Base-by-base conservation (phyloP, 768 basidiomycete species). In the Suillus fuscotomentosus region DNA sequence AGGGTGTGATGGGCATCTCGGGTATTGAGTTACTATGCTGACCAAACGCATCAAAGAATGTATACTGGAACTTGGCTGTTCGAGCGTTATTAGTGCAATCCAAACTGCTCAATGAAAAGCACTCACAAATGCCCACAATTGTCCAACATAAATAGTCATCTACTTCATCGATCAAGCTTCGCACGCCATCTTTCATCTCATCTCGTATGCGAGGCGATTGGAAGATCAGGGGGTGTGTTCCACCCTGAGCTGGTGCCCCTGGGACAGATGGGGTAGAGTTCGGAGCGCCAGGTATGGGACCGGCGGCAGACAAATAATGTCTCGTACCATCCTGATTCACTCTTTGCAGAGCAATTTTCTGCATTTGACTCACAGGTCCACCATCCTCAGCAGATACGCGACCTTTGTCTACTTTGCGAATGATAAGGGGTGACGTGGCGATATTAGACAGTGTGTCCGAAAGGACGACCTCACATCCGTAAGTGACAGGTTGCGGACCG, bases 141-240 rank as follows among this genome's bases (percentile, higher is more conserved):
- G 94, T 94, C 95, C 95, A 97, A 71, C 92, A 94, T 63, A 96
- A 79, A 80, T 94, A 96, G 73, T 97, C 95, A 73, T 97, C 95
- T 7, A 97, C 92, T 76, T 94, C 92, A 70, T 97, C 95, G 27
- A 87, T 89, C 62, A 93, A 86, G 39, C 87, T 78, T 61, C 85
- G 86, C 56, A 86, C 82, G 17, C 91, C 92, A 67, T 93, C 91
- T 73, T 90, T 90, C 64, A 89, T 78, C 72, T 94, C 93, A 65
- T 94, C 93, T 45, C 87, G 84, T n/a, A 92, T 83, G 43, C 91
- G 87, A 54, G 93, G 91, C 10, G 87, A 81, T 72, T 89, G 87
- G 77, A 93, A 95, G 43, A 92, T 82, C 47, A 95, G 77, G 36
- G 92, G 88, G 70, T 94, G 92, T 1, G 91, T 91, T 27, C 91